Conservation (phyloP, 202 grass and related monocot species). For the Alloteropsis angusta region DNA sequence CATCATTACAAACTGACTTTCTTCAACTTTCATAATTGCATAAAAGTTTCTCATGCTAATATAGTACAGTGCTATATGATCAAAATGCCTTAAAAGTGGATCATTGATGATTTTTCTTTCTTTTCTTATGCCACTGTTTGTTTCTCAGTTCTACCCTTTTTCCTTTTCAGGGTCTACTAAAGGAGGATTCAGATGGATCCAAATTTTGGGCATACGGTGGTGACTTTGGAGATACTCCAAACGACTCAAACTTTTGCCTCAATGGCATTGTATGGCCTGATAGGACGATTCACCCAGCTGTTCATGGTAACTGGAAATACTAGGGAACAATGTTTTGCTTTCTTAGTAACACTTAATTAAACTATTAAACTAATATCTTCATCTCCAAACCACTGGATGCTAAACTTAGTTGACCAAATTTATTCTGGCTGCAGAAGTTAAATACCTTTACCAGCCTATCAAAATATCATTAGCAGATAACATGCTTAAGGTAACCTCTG, state of each 20-base stretch:
- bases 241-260: slow-evolving; percentile 83
- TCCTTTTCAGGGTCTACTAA: slow-evolving; percentile 58
- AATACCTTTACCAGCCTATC: slow-evolving; percentile 89
- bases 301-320: slow-evolving; percentile 60
- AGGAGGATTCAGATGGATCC: slow-evolving; percentile 51
- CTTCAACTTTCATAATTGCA: neutral
- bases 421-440: slow-evolving; percentile 66
- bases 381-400: neutral
- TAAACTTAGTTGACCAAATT: slow-evolving; percentile 13
- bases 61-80: neutral
- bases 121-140: neutral
- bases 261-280: slow-evolving; percentile 96
- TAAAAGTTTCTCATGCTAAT: neutral
- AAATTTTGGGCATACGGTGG: slow-evolving; percentile 95
- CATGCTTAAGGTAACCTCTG: slow-evolving; percentile 57
- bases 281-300: slow-evolving; percentile 83
- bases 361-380: neutral
- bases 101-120: neutral
- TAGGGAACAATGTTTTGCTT: neutral
- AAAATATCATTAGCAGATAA: slow-evolving; percentile 50
- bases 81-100: neutral
- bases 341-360: neutral
- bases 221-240: slow-evolving; percentile 86
- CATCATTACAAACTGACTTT: neutral
- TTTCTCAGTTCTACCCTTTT: neutral